A percentile compares a stretch with the other conserved stretches of the same genome.
phyloP scores from a whole-genome alignment of 768 basidiomycete genomes.

The Calocybe gangraenosa region DNA sequence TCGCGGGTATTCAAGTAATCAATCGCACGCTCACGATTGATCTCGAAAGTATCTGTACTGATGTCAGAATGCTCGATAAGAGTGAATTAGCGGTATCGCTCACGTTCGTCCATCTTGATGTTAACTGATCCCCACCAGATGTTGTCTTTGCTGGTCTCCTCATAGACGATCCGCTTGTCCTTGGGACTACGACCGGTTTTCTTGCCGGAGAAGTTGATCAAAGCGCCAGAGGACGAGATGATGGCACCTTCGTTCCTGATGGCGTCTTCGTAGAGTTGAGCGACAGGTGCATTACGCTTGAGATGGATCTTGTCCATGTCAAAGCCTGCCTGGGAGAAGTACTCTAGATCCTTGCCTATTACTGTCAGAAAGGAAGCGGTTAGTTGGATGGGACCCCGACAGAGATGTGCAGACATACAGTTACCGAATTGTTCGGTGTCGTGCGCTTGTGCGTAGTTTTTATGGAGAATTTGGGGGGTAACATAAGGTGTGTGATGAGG shows the following conservation, averaged over 20 bases:
- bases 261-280: conserved; percentile 94
- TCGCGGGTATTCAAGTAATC: conserved; percentile 99
- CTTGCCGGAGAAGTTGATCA: conserved; percentile 99
- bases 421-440: conserved; percentile 60
- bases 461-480: conserved; percentile 87
- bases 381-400: conserved; percentile 5
- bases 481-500: conserved; percentile 78
- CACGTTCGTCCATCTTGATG: conserved; percentile 97
- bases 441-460: conserved; percentile 72
- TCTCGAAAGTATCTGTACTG: conserved; percentile 90
- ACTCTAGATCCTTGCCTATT: conserved; percentile 89
- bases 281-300: conserved; percentile 89
- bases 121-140: conserved; percentile 99
- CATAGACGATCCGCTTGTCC: conserved; percentile 99
- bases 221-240: conserved; percentile 90
- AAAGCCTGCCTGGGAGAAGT: conserved; percentile 98
- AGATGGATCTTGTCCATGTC: conserved; percentile 97
- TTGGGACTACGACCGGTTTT: conserved; percentile 98
- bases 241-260: conserved; percentile 98
- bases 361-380: conserved; percentile 40
- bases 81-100: conserved; percentile 25
- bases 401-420: conserved; percentile 37
- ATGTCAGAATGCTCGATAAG: neutral
- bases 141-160: conserved; percentile 93
- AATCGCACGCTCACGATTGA: conserved; percentile 97